phyloP scores from a whole-genome alignment of 1,139 yeast genomes.

The Lodderomyces margitis region DNA sequence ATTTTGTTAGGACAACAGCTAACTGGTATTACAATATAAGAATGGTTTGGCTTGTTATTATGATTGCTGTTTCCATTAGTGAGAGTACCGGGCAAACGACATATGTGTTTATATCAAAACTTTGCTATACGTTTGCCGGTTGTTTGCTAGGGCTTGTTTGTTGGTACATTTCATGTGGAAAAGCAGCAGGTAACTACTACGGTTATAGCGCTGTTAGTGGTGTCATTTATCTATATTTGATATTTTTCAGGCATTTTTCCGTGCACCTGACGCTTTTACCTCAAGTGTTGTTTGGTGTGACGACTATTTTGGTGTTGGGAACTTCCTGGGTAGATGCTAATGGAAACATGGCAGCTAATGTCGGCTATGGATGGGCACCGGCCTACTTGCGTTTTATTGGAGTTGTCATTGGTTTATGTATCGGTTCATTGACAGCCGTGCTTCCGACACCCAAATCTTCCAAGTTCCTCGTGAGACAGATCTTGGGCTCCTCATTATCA shows the following conservation, averaged over 20 bases:
- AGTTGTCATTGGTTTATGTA: conserved; percentile 29
- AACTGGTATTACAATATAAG: conserved; percentile 29
- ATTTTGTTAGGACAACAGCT: conserved; percentile 30
- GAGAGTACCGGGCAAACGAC: conserved; percentile 36
- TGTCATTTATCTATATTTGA: conserved; percentile 23
- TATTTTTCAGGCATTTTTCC: conserved; percentile 35
- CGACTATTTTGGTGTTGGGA: conserved; percentile 34
- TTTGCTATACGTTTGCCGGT: conserved; percentile 32
- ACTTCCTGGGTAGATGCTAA: conserved; percentile 33
- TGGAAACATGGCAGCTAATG: conserved; percentile 20
- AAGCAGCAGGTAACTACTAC: conserved; percentile 31
- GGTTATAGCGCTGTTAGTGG: conserved; percentile 34
- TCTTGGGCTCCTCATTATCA: conserved; percentile 23
- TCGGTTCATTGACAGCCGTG: conserved; percentile 32
- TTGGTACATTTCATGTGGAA: conserved; percentile 39
- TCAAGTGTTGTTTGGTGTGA: conserved; percentile 28
- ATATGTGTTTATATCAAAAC: conserved; percentile 27
- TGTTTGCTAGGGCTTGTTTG: conserved; percentile 32
- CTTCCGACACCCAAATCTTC: conserved; percentile 34
- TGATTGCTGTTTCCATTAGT: conserved; percentile 33
- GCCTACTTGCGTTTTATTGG: conserved; percentile 30
- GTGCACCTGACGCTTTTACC: conserved; percentile 31
- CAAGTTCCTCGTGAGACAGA: conserved; percentile 27
- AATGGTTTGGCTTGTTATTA: conserved; percentile 35
- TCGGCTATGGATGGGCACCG: conserved; percentile 30